phyloP scores from a whole-genome alignment of 805 yeast genomes.

The Metschnikowia anglica region DNA sequence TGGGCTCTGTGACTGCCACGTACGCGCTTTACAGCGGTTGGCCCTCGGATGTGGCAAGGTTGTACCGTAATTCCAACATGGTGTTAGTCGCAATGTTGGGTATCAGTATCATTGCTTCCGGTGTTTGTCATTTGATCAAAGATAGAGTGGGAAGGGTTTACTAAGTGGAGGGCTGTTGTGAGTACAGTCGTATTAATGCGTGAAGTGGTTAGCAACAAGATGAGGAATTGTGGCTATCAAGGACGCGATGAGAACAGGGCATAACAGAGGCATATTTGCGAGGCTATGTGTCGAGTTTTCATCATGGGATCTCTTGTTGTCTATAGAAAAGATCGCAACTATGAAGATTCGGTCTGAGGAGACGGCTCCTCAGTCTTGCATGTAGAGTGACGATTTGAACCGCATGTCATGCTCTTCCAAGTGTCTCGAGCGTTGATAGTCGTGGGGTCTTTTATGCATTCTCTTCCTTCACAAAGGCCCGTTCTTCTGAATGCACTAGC shows the following conservation, averaged over 20 bases:
- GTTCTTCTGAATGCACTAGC: too few relatives aligned
- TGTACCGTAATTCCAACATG: conserved; percentile 74
- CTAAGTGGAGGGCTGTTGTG: neutral
- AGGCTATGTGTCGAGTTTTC: too few relatives aligned
- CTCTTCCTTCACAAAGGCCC: too few relatives aligned
- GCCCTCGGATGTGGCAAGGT: conserved; percentile 69
- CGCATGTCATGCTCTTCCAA: too few relatives aligned
- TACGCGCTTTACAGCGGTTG: conserved; percentile 85
- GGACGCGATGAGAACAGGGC: neutral
- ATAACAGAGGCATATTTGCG: too few relatives aligned
- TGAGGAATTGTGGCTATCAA: neutral
- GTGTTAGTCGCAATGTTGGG: conserved; percentile 79
- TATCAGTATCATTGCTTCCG: conserved; percentile 54
- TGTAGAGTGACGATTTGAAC: too few relatives aligned
- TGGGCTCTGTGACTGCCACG: conserved; percentile 82
- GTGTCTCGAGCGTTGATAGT: too few relatives aligned
- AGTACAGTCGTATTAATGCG: neutral
- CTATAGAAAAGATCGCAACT: too few relatives aligned
- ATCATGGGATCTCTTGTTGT: too few relatives aligned
- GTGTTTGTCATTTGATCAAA: conserved; percentile 33
- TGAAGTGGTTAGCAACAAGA: neutral
- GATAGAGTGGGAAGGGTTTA: conserved; percentile 27
- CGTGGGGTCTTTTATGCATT: too few relatives aligned
- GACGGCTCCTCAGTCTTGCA: too few relatives aligned
- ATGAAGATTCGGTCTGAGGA: too few relatives aligned